Percentiles rank a stretch among this genome's conserved stretches.
Evolutionary conservation across 768 basidiomycete genomes (phyloP).

Genomic region (Sutorius australiensis): DNA sequence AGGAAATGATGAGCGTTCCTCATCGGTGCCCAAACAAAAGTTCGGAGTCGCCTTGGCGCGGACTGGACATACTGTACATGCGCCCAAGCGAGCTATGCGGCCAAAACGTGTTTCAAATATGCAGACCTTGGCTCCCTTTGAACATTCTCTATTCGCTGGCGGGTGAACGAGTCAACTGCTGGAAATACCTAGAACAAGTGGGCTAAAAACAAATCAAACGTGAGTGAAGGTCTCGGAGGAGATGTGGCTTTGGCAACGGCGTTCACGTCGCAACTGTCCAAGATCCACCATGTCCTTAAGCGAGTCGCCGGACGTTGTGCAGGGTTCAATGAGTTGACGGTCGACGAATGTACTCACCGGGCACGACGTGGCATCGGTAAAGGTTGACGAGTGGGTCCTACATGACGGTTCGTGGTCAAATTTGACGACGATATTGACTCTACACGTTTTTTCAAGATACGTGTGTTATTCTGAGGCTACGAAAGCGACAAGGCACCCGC

Average conservation of each 20-base stretch:
- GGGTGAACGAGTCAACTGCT: no score
- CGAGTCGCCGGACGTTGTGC: not conserved
- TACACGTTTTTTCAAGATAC: no score
- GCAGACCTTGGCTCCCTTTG: no score
- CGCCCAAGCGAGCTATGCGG: no score
- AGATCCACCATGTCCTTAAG: not conserved
- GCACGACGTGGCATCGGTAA: not conserved
- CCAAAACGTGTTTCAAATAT: no score
- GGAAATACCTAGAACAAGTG: not conserved
- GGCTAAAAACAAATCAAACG: not conserved
- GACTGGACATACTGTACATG: no score
- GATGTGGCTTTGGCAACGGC: not conserved
- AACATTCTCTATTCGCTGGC: no score
- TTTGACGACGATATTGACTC: no score
- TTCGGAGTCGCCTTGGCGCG: no score
- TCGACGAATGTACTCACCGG: not conserved
- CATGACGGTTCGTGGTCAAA: not conserved
- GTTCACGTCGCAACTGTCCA: not conserved
- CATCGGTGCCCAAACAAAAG: not conserved
- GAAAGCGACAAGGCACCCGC: not conserved
- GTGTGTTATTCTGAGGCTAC: constrained; percentile 2
- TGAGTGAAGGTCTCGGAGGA: no score
- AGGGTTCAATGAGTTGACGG: not conserved
- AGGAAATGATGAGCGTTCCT: no score
- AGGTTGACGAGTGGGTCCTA: no score